Evolutionary conservation across 2,329 filamentous ascomycete species (phyloP).

Genomic region (Aspergillus alliaceus): DNA sequence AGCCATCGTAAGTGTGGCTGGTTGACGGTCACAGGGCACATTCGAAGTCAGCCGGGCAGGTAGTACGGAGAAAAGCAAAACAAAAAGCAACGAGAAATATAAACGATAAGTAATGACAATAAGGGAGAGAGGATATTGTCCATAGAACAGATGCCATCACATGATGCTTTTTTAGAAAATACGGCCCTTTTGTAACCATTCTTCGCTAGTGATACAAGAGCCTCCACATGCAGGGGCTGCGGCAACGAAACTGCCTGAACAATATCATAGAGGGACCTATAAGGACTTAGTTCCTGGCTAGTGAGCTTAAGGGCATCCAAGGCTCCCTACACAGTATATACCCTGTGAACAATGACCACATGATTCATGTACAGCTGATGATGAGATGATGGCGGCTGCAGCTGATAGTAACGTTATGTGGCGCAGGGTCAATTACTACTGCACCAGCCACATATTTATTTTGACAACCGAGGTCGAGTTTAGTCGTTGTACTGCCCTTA

Average conservation of each 20-base stretch:
- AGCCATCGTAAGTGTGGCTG: constrained; percentile 8
- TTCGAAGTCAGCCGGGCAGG: constrained; percentile 24
- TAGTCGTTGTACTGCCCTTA: too few relatives aligned
- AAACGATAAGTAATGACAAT: too few relatives aligned
- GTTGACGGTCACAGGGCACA: constrained; percentile 23
- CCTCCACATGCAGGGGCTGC: not conserved
- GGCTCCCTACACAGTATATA: not conserved
- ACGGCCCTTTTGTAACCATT: too few relatives aligned
- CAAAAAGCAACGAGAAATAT: not conserved
- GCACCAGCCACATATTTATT: too few relatives aligned
- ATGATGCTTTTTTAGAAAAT: not conserved
- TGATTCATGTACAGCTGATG: not conserved
- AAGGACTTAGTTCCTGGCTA: not conserved
- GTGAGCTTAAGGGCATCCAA: not conserved
- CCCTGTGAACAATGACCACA: not conserved
- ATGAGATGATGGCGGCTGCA: too few relatives aligned
- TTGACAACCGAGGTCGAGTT: too few relatives aligned
- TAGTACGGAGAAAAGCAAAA: not conserved
- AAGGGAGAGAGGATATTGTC: constrained; percentile 5
- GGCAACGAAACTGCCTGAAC: not conserved
- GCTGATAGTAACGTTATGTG: too few relatives aligned
- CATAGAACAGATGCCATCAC: constrained; percentile 13
- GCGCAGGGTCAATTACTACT: too few relatives aligned
- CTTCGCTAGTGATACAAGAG: too few relatives aligned
- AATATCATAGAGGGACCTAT: not conserved